Conservation (phyloP, 345 rosid species). For the Lumnitzera racemosa region DNA sequence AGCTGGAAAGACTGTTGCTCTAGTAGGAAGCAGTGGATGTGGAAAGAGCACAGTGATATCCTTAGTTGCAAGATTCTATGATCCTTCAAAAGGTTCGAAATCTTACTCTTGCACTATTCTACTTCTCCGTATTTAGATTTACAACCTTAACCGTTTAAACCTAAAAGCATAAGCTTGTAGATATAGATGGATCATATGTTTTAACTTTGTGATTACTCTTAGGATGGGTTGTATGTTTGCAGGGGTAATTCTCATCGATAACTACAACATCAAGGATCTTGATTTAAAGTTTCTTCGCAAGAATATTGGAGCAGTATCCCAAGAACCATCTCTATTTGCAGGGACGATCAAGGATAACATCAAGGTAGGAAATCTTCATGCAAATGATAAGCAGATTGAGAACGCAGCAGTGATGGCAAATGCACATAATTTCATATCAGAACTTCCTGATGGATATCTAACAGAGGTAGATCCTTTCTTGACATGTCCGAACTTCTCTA, state of each 20-base stretch:
- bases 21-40: slow-evolving; percentile 61
- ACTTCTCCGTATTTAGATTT: not conserved
- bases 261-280: slow-evolving; percentile 42
- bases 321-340: slow-evolving; percentile 54
- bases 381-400: slow-evolving; percentile 33
- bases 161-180: not conserved
- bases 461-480: slow-evolving; percentile 29
- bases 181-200: not conserved
- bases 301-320: slow-evolving; percentile 49
- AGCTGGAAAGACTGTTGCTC: slow-evolving; percentile 46
- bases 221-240: not conserved
- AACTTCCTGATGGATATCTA: slow-evolving; percentile 41
- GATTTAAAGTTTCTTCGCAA: slow-evolving; percentile 41
- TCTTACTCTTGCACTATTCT: not conserved
- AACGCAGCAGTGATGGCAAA: slow-evolving; percentile 49
- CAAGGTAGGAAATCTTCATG: slow-evolving; percentile 50
- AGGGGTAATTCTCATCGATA: slow-evolving; percentile 47
- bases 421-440: slow-evolving; percentile 44
- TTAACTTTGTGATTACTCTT: no score
- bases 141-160: no score
- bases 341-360: slow-evolving; percentile 57
- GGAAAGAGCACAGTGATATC: slow-evolving; percentile 60
- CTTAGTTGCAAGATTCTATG: slow-evolving; percentile 53
- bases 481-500: no score
- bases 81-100: slow-evolving; percentile 38